Conservation (phyloP, 192 early-diverging fungal species). For the Gigaspora rosea region DNA sequence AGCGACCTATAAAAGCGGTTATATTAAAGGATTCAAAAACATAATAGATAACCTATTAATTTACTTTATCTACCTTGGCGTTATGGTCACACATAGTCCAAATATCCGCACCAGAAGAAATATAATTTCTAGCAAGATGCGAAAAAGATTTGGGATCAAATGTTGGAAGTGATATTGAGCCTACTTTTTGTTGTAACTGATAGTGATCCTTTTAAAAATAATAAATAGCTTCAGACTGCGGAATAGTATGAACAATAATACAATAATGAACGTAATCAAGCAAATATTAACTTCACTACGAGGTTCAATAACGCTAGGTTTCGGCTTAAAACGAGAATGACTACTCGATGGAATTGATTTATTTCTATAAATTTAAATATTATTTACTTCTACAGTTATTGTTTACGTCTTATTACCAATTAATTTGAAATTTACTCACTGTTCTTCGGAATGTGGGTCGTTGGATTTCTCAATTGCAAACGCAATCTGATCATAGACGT, state of each 20-base stretch:
- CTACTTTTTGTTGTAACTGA: conserved; percentile 25
- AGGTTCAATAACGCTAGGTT: background rate
- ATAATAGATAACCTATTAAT: background rate
- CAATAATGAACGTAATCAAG: background rate
- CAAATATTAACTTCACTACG: background rate
- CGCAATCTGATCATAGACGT: conserved; percentile 62
- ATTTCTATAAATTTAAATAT: too few relatives aligned
- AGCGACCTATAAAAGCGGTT: conserved; percentile 48
- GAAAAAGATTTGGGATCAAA: conserved; percentile 72
- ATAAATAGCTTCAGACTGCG: background rate
- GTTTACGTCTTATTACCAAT: background rate
- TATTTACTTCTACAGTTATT: background rate
- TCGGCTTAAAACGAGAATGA: background rate
- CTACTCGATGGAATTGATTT: background rate
- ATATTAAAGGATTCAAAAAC: background rate
- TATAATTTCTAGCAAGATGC: conserved; percentile 69
- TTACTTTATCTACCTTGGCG: conserved; percentile 47
- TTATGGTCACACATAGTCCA: conserved; percentile 62
- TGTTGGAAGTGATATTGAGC: conserved; percentile 46
- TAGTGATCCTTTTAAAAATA: background rate
- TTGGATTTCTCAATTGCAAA: conserved; percentile 55
- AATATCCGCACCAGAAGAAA: conserved; percentile 49
- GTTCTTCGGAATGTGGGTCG: conserved; percentile 1
- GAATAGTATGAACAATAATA: background rate
- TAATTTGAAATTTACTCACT: background rate